phyloP scores from a whole-genome alignment of 2,329 filamentous ascomycete genomes.

The Didymella lethalis region DNA sequence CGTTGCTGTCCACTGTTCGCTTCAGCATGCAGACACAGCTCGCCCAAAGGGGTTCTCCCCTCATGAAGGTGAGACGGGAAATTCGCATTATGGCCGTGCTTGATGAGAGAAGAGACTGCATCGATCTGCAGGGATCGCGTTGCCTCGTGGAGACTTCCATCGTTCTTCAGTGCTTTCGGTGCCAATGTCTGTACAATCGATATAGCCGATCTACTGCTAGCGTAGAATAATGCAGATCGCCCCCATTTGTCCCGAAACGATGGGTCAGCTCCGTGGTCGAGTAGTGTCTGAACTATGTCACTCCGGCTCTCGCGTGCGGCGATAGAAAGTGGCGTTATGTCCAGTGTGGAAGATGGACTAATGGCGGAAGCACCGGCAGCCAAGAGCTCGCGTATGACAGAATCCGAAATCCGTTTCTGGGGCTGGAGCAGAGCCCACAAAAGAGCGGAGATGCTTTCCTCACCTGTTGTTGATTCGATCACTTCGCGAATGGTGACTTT shows the following conservation, averaged over 20 bases:
- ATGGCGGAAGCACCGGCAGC: constrained; percentile 65
- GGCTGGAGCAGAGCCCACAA: constrained; percentile 69
- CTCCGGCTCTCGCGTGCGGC: constrained; percentile 64
- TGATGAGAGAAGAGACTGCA: constrained; percentile 64
- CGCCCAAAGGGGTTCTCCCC: constrained; percentile 69
- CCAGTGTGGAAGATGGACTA: constrained; percentile 61
- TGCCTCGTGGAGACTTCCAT: constrained; percentile 72
- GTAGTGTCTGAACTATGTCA: constrained; percentile 65
- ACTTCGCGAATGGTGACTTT: constrained; percentile 56
- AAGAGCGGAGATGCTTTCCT: constrained; percentile 65
- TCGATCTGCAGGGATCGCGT: constrained; percentile 66
- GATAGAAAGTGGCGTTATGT: constrained; percentile 66
- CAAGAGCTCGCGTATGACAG: constrained; percentile 66
- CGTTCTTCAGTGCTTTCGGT: constrained; percentile 66
- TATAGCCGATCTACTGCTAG: constrained; percentile 54
- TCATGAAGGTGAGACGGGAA: constrained; percentile 70
- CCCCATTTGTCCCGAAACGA: constrained; percentile 65
- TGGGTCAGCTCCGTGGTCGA: constrained; percentile 67
- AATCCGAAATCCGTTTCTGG: constrained; percentile 68
- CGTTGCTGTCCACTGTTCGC: constrained; percentile 49
- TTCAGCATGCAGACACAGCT: constrained; percentile 67
- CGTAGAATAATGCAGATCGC: constrained; percentile 68
- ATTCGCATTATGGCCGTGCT: constrained; percentile 68
- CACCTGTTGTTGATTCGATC: constrained; percentile 57
- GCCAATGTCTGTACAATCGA: constrained; percentile 56